Evolutionary conservation across 169 alveolate species (phyloP), one percentile per base, ranked within the genome.

Genomic region (Plasmodium reichenowi): DNA sequence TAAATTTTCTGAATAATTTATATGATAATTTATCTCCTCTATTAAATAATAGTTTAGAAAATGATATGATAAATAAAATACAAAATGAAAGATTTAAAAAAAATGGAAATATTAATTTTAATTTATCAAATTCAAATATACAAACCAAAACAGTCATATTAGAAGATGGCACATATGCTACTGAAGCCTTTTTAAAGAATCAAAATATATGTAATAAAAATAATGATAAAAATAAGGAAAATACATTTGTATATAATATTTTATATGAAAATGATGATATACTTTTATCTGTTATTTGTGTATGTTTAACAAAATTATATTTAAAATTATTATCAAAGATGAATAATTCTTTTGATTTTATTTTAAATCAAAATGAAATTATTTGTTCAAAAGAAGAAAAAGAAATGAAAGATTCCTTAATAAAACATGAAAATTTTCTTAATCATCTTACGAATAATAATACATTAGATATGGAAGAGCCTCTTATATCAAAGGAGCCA

Each of bases 91-190:
- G 50, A 63, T 88, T 22, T 54, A 59, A 67, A 92, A 95, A 54
- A 92, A 93, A 86, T 88, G 88, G 80, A 80, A 86, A 32, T 78
- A 88, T 29, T 62, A 93, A 26, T 17, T 64, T 54, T 45, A 88
- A 75, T 43, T 8, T 38, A n/a, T 12, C 32, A 15, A 32, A 29
- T 15, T 63, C 83, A 6, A 26, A 48, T 43, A 64, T 68, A n/a
- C 78, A 92, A 38, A 72, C 96, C 4, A 97, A 94, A 74, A 97
- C 99, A n/a, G 98, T 97, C 2, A 96, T 97, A n/a, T 88, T 97
- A 72, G 98, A 97, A 10, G 99, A 98, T 94, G 99, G 99, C 9
- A 97, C 99, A 26, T 97, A 97, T 92, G 99, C 99, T 5, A 96
- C 99, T 3, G 97, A 96, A 70, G 95, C 97, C 2, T 75, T 94